phyloP scores from a whole-genome alignment of 371 early-diverging fungal genomes.

The Nematocida sp. region DNA sequence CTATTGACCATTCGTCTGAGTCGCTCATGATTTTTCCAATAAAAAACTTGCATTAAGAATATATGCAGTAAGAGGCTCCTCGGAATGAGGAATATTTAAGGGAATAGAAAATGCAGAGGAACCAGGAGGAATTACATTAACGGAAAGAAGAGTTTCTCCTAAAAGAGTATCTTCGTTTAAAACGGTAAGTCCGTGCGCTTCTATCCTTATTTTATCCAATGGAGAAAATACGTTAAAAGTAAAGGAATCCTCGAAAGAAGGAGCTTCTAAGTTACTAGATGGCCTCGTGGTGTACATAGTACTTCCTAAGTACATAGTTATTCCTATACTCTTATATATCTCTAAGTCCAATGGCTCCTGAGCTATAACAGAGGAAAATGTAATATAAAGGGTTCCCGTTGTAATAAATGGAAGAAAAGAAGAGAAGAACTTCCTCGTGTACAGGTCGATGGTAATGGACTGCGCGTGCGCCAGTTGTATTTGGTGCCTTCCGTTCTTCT shows the following conservation, averaged over 20 bases:
- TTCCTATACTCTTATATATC: slow-evolving; percentile 16
- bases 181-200: slow-evolving; percentile 32
- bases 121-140: not conserved
- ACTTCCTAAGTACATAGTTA: not conserved
- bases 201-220: slow-evolving; percentile 9
- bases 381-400: slow-evolving; percentile 8
- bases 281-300: slow-evolving; percentile 4
- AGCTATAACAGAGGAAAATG: not conserved
- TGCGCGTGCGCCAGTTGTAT: slow-evolving; percentile 47
- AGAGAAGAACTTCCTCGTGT: slow-evolving; percentile 32
- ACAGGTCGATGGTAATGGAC: slow-evolving; percentile 37
- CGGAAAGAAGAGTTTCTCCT: slow-evolving; percentile 20
- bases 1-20: slow-evolving; percentile 13
- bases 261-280: not conserved
- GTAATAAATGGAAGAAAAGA: not conserved
- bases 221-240: slow-evolving; percentile 29
- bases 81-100: not conserved
- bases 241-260: slow-evolving; percentile 5
- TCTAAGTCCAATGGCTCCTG: slow-evolving; percentile 3
- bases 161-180: slow-evolving; percentile 46
- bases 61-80: not conserved
- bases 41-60: slow-evolving; percentile 26
- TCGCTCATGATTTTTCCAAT: slow-evolving; percentile 1
- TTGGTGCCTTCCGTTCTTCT: slow-evolving; percentile 43
- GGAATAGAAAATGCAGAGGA: not conserved